A percentile compares a stretch with the other conserved stretches of the same genome.
These are phyloP conservation scores for Penicillium fimorum DNA, from an alignment of 495 filamentous ascomycete genomes.

Conservation along the genomic window DNA sequence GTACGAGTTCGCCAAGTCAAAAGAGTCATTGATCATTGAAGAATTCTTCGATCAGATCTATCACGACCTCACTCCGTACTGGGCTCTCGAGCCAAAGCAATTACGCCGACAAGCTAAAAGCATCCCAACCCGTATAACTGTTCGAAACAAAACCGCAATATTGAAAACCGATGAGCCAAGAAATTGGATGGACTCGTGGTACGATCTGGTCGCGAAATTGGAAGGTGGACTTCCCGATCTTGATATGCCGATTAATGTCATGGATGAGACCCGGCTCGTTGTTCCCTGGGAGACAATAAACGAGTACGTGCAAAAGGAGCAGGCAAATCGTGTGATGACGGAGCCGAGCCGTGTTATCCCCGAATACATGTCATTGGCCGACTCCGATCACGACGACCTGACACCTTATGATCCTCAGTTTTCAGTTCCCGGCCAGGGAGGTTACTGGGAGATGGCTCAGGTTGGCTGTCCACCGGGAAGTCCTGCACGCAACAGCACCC, in stretches of 20 bases:
- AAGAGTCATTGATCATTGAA: constrained; percentile 49
- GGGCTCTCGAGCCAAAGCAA: constrained; percentile 48
- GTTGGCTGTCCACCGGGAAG: constrained; percentile 55
- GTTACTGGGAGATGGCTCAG: constrained; percentile 56
- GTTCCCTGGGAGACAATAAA: constrained; percentile 67
- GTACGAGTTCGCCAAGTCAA: constrained; percentile 61
- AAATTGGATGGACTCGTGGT: constrained; percentile 20
- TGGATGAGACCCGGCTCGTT: constrained; percentile 66
- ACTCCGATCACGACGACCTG: constrained; percentile 12
- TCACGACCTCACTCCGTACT: constrained; percentile 63
- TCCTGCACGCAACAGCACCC: constrained; percentile 43
- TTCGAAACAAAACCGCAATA: constrained; percentile 14
- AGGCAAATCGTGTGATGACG: constrained; percentile 10
- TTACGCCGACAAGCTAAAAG: constrained; percentile 33
- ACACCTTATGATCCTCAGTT: constrained; percentile 5
- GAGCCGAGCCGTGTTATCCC: constrained; percentile 24
- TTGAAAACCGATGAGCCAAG: not conserved
- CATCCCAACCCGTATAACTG: constrained; percentile 10
- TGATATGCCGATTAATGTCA: constrained; percentile 63
- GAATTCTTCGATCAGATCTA: constrained; percentile 59
- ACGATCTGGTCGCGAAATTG: constrained; percentile 55
- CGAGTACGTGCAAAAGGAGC: constrained; percentile 51
- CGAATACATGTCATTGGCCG: constrained; percentile 23
- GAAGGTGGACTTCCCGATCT: constrained; percentile 63
- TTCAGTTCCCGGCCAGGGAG: not conserved